Base-by-base conservation (phyloP, 2,329 filamentous ascomycete species). In the Aspergillus pseudoterreus region DNA sequence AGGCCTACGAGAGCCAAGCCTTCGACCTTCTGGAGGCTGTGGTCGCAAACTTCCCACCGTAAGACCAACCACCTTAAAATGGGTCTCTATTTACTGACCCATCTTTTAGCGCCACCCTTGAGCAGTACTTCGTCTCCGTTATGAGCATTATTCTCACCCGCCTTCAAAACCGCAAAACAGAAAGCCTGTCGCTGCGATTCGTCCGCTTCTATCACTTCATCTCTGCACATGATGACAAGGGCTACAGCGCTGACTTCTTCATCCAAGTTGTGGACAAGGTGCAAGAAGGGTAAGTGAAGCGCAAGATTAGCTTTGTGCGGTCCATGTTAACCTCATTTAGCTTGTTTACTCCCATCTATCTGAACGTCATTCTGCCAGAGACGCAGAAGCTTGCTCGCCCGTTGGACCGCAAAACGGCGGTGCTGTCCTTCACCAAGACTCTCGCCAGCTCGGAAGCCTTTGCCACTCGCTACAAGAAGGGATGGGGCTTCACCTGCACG, bases 141-240 rank as follows among this genome's bases (percentile, higher is more conserved):
- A 78, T 97, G 51, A 84, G 85, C 52, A 81, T 97, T 38, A 82
- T 97, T 64, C 87, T 96, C 67, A 88, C 84, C 14, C 79, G 85
- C 35, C 74, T 89, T 53, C 79, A 76, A 77, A 86, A 78, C 74
- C 90, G 74, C 73, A 94, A 82, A 74, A 86, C 92, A 0, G 92
- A 97, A 62, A 87, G 84, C 43, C 88, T 95, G 71, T 88, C 91
- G 62, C 77, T 90, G 49, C 87, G 91, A 48, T 96, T 99, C 68
- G 88, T 92, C 49, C 87, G 91, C 32, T 95, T 99, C 78, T 99
- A 95, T 70, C 92, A 99, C 71, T 85, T 96, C 57, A 82, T 97
- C 49, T 90, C 89, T 27, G 89, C 91, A 15, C 81, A 80, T 55
- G 83, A 87, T 32, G 87, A 94, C 57, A 83, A 84, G 59, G 90